Evolutionary conservation across 768 basidiomycete species (phyloP).

Genomic region (Leccinum olivaceopallidum): DNA sequence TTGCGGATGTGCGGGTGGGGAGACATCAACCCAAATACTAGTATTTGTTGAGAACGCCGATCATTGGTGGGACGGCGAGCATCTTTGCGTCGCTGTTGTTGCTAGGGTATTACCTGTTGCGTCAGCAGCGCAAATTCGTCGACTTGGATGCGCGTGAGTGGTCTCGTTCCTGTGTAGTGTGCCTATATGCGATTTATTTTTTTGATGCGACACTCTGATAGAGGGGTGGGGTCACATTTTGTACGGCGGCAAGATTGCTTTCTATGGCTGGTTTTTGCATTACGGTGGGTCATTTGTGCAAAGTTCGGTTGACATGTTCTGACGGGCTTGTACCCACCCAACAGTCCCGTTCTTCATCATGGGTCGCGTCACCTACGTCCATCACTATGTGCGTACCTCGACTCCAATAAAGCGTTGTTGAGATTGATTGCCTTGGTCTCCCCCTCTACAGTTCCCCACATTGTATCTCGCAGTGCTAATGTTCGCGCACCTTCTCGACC

Average conservation of each 20-base stretch:
- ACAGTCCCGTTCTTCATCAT: slow-evolving; percentile 96
- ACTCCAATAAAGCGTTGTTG: not conserved
- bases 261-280: slow-evolving; percentile 91
- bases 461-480: slow-evolving; percentile 96
- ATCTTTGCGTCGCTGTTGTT: slow-evolving; percentile 54
- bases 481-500: slow-evolving; percentile 88
- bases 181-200: not conserved
- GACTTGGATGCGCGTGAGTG: slow-evolving; percentile 87
- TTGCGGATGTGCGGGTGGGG: slow-evolving; percentile 99
- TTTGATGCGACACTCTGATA: slow-evolving; percentile 27
- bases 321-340: not conserved
- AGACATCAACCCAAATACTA: slow-evolving; percentile 84
- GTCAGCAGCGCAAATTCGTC: slow-evolving; percentile 83
- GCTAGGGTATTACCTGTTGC: slow-evolving; percentile 70
- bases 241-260: slow-evolving; percentile 88
- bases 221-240: slow-evolving; percentile 95
- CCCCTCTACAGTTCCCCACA: slow-evolving; percentile 71
- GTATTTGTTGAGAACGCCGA: slow-evolving; percentile 81
- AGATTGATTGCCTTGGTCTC: not conserved
- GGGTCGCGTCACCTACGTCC: slow-evolving; percentile 95
- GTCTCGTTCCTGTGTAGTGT: not conserved
- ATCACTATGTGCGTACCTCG: slow-evolving; percentile 79
- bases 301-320: not conserved
- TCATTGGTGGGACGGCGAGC: slow-evolving; percentile 71
- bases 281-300: slow-evolving; percentile 55